A percentile compares a stretch with the other conserved stretches of the same genome.
Conservation (phyloP, 2,329 filamentous ascomycete genomes). For the Beauveria brongniartii region DNA sequence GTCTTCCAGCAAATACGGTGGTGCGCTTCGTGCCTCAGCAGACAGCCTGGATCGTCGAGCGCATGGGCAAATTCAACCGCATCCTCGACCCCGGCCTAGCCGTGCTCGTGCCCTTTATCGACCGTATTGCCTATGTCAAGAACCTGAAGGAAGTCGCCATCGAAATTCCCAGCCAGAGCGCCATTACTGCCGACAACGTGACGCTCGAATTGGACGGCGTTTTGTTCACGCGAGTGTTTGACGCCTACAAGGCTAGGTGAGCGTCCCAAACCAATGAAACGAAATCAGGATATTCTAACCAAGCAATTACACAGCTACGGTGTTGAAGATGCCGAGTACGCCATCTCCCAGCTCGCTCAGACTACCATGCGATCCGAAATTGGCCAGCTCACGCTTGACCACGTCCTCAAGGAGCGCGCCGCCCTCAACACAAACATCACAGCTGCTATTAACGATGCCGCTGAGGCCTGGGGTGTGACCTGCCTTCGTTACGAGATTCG, state of each 20-base stretch:
- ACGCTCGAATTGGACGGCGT: conserved; percentile 94
- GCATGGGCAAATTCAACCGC: conserved; percentile 95
- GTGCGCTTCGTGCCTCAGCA: conserved; percentile 98
- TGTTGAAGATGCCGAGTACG: conserved; percentile 97
- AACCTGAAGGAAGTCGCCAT: conserved; percentile 92
- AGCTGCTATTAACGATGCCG: conserved; percentile 96
- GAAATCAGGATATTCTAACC: not conserved
- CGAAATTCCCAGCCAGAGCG: conserved; percentile 95
- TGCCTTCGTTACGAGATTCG: conserved; percentile 97
- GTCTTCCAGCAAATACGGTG: conserved; percentile 85
- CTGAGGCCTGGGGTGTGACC: conserved; percentile 91
- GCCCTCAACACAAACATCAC: conserved; percentile 97
- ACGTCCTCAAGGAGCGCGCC: conserved; percentile 94
- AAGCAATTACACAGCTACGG: conserved; percentile 63
- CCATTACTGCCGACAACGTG: conserved; percentile 97
- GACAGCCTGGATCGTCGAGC: conserved; percentile 98
- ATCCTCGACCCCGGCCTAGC: conserved; percentile 90
- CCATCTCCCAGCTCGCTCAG: conserved; percentile 94
- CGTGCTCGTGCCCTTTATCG: conserved; percentile 79
- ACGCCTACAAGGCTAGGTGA: conserved; percentile 94
- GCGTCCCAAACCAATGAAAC: conserved; percentile 14
- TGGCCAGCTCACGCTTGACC: conserved; percentile 89
- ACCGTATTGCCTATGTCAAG: conserved; percentile 96
- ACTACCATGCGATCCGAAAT: conserved; percentile 99
- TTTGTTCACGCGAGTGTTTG: conserved; percentile 90